Conservation (phyloP, 2,329 filamentous ascomycete species). For the Pleochaeta shiraiana region DNA sequence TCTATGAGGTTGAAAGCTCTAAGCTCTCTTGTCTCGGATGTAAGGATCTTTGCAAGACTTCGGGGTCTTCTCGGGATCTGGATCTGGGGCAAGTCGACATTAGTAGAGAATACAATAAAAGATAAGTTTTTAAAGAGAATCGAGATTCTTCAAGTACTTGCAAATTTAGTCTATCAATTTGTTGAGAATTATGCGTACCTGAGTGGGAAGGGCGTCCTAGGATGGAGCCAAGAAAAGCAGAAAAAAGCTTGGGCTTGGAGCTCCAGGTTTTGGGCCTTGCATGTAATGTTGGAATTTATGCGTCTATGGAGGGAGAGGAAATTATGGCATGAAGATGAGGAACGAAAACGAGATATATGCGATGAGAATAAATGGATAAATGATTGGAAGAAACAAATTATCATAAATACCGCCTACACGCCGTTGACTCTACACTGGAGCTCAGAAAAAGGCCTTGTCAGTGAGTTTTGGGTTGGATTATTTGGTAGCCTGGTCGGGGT, state of each 20-base stretch:
- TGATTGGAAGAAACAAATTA: constrained; percentile 41
- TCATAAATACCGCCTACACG: constrained; percentile 53
- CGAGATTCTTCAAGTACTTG: constrained; percentile 43
- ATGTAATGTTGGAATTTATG: constrained; percentile 55
- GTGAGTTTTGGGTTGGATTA: constrained; percentile 33
- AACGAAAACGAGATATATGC: constrained; percentile 16
- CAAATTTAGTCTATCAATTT: constrained; percentile 49
- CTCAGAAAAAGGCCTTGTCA: constrained; percentile 39
- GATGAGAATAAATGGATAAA: constrained; percentile 18
- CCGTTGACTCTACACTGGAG: constrained; percentile 76
- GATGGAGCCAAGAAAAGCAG: constrained; percentile 32
- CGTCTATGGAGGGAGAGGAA: constrained; percentile 26
- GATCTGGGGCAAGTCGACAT: constrained; percentile 4
- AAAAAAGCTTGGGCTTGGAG: constrained; percentile 46
- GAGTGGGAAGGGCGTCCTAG: constrained; percentile 46
- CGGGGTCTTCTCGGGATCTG: constrained; percentile 6
- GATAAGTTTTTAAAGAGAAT: constrained; percentile 29
- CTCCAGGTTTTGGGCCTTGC: constrained; percentile 57
- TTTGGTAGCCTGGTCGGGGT: constrained; percentile 30
- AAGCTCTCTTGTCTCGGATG: constrained; percentile 43
- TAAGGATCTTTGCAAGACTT: constrained; percentile 26
- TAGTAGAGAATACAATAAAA: constrained; percentile 13
- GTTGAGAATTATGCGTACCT: constrained; percentile 74
- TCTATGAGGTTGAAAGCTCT: constrained; percentile 33
- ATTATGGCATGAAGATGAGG: constrained; percentile 16